A percentile compares a stretch with the other conserved stretches of the same genome.
These are phyloP conservation scores for Cryphonectria nitschkei DNA, from an alignment of 2,329 filamentous ascomycete genomes.

Conservation along the genomic window DNA sequence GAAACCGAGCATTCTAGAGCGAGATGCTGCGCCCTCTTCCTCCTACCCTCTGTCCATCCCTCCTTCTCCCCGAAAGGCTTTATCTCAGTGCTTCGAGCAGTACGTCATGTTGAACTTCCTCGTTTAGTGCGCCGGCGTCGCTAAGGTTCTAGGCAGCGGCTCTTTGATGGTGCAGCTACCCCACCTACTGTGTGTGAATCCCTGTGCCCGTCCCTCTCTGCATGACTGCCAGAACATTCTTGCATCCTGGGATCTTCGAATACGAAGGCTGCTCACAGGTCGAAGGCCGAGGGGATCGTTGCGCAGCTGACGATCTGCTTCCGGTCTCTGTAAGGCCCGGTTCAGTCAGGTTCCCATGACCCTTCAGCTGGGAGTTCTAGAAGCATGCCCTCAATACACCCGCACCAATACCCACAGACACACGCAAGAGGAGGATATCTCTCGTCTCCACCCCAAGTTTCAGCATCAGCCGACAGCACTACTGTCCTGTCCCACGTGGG, in stretches of 20 bases:
- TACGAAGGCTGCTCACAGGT: too few relatives aligned
- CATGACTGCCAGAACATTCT: not conserved
- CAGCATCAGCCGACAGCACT: conserved; percentile 18
- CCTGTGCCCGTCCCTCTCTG: not conserved
- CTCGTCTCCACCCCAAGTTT: not conserved
- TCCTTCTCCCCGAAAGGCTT: not conserved
- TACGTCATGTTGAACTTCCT: not conserved
- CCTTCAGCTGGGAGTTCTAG: not conserved
- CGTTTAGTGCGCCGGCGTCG: not conserved
- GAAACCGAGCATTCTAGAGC: not conserved
- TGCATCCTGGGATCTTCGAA: not conserved
- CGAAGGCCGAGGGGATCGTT: not conserved
- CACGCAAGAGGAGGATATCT: not conserved
- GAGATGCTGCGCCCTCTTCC: not conserved
- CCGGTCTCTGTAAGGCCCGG: not conserved
- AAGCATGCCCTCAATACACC: not conserved
- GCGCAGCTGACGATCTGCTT: not conserved
- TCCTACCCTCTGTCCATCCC: not conserved
- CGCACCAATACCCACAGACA: not conserved
- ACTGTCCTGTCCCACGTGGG: conserved; percentile 4
- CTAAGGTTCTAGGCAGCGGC: not conserved
- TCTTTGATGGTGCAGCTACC: not conserved
- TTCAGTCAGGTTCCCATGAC: not conserved
- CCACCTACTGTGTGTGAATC: not conserved
- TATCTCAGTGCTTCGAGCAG: not conserved